Conservation (phyloP, 2,329 filamentous ascomycete genomes). For the Thermothelomyces thermophilus region DNA sequence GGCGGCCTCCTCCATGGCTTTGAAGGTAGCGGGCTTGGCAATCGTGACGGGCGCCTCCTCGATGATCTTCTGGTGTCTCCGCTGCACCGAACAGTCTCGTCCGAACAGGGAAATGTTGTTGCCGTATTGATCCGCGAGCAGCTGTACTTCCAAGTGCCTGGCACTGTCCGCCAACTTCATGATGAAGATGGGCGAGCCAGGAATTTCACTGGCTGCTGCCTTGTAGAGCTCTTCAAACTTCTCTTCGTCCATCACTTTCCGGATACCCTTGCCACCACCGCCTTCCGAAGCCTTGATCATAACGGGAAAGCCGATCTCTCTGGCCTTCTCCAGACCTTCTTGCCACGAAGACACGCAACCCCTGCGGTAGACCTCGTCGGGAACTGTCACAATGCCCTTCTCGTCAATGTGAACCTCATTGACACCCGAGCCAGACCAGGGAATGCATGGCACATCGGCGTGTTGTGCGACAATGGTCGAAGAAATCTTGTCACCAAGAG, state of each 20-base stretch:
- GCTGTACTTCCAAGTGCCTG: constrained; percentile 92
- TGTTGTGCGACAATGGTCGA: constrained; percentile 99
- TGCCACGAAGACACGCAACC: constrained; percentile 86
- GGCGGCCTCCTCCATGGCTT: constrained; percentile 92
- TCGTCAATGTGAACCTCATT: constrained; percentile 71
- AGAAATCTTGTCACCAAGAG: constrained; percentile 98
- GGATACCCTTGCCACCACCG: constrained; percentile 98
- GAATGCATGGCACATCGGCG: constrained; percentile 91
- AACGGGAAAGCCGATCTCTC: constrained; percentile 92
- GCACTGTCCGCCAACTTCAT: constrained; percentile 99
- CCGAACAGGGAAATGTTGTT: constrained; percentile 99
- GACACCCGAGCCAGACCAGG: constrained; percentile 97
- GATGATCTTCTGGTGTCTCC: constrained; percentile 99
- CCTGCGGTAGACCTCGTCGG: constrained; percentile 76
- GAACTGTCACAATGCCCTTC: constrained; percentile 85
- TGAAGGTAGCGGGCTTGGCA: constrained; percentile 82
- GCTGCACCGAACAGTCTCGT: constrained; percentile 96
- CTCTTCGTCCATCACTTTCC: constrained; percentile 81
- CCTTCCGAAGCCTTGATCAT: constrained; percentile 99
- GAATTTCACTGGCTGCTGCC: constrained; percentile 93
- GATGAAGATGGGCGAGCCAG: constrained; percentile 98
- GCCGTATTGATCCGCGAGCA: constrained; percentile 96
- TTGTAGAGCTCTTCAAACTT: constrained; percentile 86
- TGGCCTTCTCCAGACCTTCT: constrained; percentile 81
- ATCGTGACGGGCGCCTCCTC: constrained; percentile 98